A percentile compares a stretch with the other conserved stretches of the same genome.
phyloP scores from a whole-genome alignment of 768 basidiomycete species.

The Mycena alexandri region DNA sequence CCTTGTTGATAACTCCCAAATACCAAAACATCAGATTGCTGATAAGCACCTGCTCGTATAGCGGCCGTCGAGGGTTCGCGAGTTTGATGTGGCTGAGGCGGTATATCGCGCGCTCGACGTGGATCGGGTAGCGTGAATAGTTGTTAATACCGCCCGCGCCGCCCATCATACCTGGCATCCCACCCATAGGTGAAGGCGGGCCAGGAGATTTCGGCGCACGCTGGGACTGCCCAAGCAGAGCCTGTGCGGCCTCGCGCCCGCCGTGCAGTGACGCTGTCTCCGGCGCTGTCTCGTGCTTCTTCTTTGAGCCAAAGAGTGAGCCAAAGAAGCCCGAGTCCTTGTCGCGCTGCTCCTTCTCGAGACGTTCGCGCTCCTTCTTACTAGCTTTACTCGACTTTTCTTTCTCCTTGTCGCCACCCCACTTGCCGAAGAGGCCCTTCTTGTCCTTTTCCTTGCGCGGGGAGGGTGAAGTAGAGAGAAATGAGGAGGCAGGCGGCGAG shows the following conservation, averaged over 20 bases:
- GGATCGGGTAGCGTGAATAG: conserved; percentile 92
- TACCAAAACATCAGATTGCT: conserved; percentile 99
- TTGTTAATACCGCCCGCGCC: conserved; percentile 56
- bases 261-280: conserved; percentile 50
- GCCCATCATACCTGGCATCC: conserved; percentile 30
- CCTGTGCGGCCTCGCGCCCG: conserved; percentile 89
- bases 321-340: conserved; percentile 92
- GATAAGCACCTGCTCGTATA: conserved; percentile 96
- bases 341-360: conserved; percentile 56
- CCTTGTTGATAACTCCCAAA: conserved; percentile 95
- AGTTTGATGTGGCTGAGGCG: conserved; percentile 98
- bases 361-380: conserved; percentile 58
- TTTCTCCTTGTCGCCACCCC: conserved; percentile 64
- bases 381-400: conserved; percentile 56
- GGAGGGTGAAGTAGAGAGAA: conserved; percentile 50
- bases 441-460: conserved; percentile 81
- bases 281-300: conserved; percentile 77
- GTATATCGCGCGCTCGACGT: conserved; percentile 98
- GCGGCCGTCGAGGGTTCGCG: conserved; percentile 94
- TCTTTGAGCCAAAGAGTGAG: conserved; percentile 91
- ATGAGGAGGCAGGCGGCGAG: conserved; percentile 47
- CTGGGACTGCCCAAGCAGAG: conserved; percentile 82
- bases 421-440: conserved; percentile 66
- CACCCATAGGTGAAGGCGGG: conserved; percentile 46
- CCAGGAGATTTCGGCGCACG: conserved; percentile 74